A percentile compares a stretch with the other conserved stretches of the same genome.
These are phyloP conservation scores for Epichloe uncinata DNA, from an alignment of 2,329 filamentous ascomycete genomes.

Conservation along the genomic window DNA sequence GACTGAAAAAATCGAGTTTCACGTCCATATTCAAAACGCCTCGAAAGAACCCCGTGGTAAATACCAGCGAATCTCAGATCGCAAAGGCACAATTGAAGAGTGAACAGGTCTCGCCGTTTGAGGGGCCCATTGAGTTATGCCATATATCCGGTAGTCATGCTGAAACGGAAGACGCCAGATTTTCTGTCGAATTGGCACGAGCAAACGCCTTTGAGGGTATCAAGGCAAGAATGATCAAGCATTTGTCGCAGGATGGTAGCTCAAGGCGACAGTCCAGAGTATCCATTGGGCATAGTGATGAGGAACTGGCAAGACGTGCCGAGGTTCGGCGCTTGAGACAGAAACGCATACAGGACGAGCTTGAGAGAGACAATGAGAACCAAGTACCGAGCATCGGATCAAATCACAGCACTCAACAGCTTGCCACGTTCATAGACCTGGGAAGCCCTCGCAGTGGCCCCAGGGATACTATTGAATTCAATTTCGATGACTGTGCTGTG, in stretches of 20 bases:
- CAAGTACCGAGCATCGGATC: conserved; percentile 19
- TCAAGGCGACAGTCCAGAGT: conserved; percentile 26
- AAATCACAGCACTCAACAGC: conserved; percentile 12
- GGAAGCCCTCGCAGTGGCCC: conserved; percentile 26
- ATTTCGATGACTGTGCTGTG: conserved; percentile 8
- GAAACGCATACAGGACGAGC: conserved; percentile 44
- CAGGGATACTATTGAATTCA: conserved; percentile 36
- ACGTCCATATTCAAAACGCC: conserved; percentile 7
- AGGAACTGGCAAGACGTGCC: conserved; percentile 40
- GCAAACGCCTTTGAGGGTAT: conserved; percentile 31
- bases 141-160: conserved; percentile 25
- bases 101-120: conserved; percentile 7
- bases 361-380: conserved; percentile 32
- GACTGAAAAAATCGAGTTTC: conserved; percentile 5
- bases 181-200: conserved; percentile 15
- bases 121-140: conserved; percentile 15
- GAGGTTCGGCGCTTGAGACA: conserved; percentile 42
- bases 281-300: conserved; percentile 33
- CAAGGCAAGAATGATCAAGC: conserved; percentile 30
- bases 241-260: conserved; percentile 31
- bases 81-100: conserved; percentile 1
- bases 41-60: conserved; percentile 3
- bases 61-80: conserved; percentile 1
- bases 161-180: conserved; percentile 23
- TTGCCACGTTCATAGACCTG: conserved; percentile 16